Conservation (phyloP, 1,284 basidiomycete species). For the Ustilago sp. region DNA sequence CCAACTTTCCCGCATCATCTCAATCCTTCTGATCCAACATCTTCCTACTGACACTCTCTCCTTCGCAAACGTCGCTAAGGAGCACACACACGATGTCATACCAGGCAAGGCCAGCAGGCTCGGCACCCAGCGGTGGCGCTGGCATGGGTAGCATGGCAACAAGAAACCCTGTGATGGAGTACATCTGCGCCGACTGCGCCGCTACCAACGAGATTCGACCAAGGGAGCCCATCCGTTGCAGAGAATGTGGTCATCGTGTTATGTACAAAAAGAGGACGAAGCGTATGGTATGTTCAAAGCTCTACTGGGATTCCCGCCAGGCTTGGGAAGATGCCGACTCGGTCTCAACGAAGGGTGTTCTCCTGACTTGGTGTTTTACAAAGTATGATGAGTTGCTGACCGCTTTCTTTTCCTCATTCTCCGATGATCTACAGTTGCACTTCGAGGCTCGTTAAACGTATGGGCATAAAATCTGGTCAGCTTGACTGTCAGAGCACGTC, state of each 20-base stretch:
- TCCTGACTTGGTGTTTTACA: background rate
- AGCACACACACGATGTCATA: conserved; percentile 34
- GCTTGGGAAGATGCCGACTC: background rate
- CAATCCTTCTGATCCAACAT: conserved; percentile 6
- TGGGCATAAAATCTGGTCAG: background rate
- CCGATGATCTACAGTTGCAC: conserved; percentile 31
- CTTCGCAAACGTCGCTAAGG: background rate
- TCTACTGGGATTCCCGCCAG: background rate
- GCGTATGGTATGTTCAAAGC: conserved; percentile 78
- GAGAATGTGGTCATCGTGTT: conserved; percentile 96
- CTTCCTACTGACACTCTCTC: background rate
- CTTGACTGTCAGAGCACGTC: background rate
- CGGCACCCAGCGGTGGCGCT: conserved; percentile 36
- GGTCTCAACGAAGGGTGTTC: background rate
- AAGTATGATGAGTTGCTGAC: background rate
- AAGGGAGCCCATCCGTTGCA: conserved; percentile 94
- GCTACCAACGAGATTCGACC: conserved; percentile 91
- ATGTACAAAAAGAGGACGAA: conserved; percentile 99
- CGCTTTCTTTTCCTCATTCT: background rate
- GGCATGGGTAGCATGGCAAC: conserved; percentile 36
- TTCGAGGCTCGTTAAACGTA: conserved; percentile 46
- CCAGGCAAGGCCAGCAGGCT: conserved; percentile 51
- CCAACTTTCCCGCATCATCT: conserved; percentile 26
- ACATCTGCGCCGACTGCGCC: conserved; percentile 94
- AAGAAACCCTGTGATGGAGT: conserved; percentile 72